Conservation (phyloP, 2,329 filamentous ascomycete species). For the Fusarium sp. region DNA sequence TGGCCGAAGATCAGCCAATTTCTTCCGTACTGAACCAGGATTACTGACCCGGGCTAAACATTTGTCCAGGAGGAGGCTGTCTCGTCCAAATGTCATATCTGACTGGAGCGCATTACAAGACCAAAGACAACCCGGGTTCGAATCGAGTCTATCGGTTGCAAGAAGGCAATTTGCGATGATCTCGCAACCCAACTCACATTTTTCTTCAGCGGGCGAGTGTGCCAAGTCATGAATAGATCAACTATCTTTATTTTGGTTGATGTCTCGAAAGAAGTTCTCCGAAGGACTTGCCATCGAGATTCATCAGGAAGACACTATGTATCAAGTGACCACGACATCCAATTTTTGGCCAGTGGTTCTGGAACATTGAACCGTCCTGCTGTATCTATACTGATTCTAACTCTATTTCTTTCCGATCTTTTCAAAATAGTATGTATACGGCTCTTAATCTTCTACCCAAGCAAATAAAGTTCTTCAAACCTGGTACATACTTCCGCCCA, state of each 20-base stretch:
- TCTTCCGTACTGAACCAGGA: conserved; percentile 17
- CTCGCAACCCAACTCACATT: too few relatives aligned
- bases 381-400: neutral
- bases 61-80: neutral
- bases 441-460: neutral
- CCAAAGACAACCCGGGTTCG: too few relatives aligned
- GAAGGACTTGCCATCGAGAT: neutral
- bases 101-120: too few relatives aligned
- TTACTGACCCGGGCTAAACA: neutral
- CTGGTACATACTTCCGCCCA: conserved; percentile 8
- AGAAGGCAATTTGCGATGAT: too few relatives aligned
- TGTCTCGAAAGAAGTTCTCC: neutral
- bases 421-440: neutral
- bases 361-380: neutral
- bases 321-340: neutral
- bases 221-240: too few relatives aligned
- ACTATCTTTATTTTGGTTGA: neutral
- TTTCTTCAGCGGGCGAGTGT: too few relatives aligned
- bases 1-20: conserved; percentile 27
- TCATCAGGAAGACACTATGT: neutral
- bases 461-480: rapidly evolving
- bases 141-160: too few relatives aligned
- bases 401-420: neutral
- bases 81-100: too few relatives aligned
- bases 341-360: neutral